Percentiles rank a stretch among this genome's conserved stretches.
Evolutionary conservation across 2,329 filamentous ascomycete species (phyloP).

Genomic region (Penicillium capsulatum): DNA sequence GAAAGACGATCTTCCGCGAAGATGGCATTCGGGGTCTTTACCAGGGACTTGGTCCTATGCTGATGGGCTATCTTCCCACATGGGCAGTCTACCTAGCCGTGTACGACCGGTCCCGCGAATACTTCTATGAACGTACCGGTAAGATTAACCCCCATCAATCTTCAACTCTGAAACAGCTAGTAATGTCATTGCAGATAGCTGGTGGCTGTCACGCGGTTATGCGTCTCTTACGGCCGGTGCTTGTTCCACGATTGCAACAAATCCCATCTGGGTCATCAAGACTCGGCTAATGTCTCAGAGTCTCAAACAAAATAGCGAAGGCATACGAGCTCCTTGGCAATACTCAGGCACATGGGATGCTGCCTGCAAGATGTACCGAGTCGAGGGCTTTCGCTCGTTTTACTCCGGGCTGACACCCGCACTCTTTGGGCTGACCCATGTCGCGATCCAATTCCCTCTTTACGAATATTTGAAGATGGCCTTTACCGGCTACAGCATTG

Average conservation of each 20-base stretch:
- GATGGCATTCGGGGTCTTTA: constrained; percentile 91
- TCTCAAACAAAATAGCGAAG: constrained; percentile 50
- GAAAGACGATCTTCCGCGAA: constrained; percentile 75
- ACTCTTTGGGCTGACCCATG: constrained; percentile 84
- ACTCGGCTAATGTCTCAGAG: constrained; percentile 95
- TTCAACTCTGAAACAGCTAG: too few relatives aligned
- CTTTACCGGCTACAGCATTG: constrained; percentile 88
- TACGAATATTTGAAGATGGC: constrained; percentile 90
- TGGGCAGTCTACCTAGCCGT: constrained; percentile 98
- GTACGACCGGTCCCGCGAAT: constrained; percentile 82
- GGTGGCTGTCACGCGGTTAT: constrained; percentile 75
- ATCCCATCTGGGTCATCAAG: constrained; percentile 99
- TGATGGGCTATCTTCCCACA: constrained; percentile 91
- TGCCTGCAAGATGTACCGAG: constrained; percentile 89
- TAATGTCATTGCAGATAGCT: constrained; percentile 56
- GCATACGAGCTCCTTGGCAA: constrained; percentile 65
- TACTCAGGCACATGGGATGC: constrained; percentile 88
- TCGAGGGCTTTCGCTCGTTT: constrained; percentile 83
- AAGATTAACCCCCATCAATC: too few relatives aligned
- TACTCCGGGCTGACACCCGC: constrained; percentile 94
- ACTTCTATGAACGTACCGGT: constrained; percentile 65
- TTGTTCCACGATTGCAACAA: constrained; percentile 89
- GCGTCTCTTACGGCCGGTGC: constrained; percentile 87
- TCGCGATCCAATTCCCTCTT: constrained; percentile 93
- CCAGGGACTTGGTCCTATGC: constrained; percentile 86